A percentile compares a stretch with the other conserved stretches of the same genome.
Conservation (phyloP, 495 filamentous ascomycete species). For the Hypoxylon trugodes region DNA sequence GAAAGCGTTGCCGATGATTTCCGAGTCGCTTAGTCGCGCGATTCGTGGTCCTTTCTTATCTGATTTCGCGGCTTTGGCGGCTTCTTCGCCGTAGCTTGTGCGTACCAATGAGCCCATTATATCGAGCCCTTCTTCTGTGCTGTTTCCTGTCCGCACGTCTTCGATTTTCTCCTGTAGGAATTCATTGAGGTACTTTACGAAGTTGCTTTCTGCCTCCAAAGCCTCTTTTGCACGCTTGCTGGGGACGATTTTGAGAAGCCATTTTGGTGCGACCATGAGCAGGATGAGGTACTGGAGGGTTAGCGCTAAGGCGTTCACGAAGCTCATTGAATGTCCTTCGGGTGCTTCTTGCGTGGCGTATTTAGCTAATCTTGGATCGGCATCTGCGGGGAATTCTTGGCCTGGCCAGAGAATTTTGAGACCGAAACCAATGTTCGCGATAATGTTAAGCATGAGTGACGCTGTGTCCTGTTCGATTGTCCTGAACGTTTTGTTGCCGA, state of each 20-base stretch:
- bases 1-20: conserved; percentile 76
- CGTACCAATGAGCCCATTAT: conserved; percentile 68
- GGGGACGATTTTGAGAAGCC: conserved; percentile 60
- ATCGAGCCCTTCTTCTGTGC: conserved; percentile 62
- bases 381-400: conserved; percentile 50
- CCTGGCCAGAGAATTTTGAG: conserved; percentile 65
- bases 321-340: conserved; percentile 67
- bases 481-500: conserved; percentile 54
- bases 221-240: conserved; percentile 57
- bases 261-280: conserved; percentile 60
- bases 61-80: background rate
- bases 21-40: conserved; percentile 58
- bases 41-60: conserved; percentile 25
- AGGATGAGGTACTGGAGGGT: conserved; percentile 64
- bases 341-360: conserved; percentile 56
- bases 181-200: conserved; percentile 70
- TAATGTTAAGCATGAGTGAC: conserved; percentile 71
- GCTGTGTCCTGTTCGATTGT: conserved; percentile 67
- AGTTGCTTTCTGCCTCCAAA: conserved; percentile 64
- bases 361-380: conserved; percentile 50
- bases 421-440: conserved; percentile 73
- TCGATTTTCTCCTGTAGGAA: conserved; percentile 64
- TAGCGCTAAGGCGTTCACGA: conserved; percentile 60
- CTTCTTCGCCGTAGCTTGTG: conserved; percentile 50
- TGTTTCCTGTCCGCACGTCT: conserved; percentile 56